Conservation (phyloP, 306 rosid genomes). For the Gleditsia sinensis region DNA sequence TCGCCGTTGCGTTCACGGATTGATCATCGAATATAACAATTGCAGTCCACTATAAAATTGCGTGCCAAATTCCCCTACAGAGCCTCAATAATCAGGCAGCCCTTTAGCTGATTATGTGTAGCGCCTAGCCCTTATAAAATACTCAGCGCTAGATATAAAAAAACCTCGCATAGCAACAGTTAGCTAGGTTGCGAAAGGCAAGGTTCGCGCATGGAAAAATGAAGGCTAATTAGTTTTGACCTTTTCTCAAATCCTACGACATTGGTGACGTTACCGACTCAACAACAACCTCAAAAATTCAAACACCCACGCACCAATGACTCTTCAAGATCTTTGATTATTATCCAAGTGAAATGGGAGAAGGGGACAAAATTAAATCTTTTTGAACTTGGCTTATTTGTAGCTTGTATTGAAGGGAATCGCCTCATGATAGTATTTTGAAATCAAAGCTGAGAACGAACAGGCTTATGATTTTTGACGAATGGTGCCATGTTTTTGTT, state of each 20-base stretch:
- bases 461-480: neutral
- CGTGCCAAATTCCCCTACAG: neutral
- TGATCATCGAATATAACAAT: neutral
- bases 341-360: neutral
- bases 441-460: neutral
- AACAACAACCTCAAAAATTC: neutral
- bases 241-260: neutral
- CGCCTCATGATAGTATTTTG: neutral
- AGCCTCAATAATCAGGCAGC: neutral
- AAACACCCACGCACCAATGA: conserved; percentile 1
- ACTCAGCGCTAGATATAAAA: neutral
- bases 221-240: conserved; percentile 4
- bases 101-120: neutral
- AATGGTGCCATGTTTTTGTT: neutral
- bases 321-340: neutral
- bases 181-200: neutral
- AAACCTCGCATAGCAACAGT: neutral
- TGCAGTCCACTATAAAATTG: neutral
- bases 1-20: neutral
- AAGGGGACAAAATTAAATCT: conserved; percentile 28
- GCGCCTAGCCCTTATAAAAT: neutral
- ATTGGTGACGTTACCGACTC: conserved; percentile 9
- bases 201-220: conserved; percentile 9
- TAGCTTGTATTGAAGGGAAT: conserved; percentile 21
- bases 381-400: neutral